phyloP scores from a whole-genome alignment of 768 basidiomycete species.

The Termitomyces sp. region DNA sequence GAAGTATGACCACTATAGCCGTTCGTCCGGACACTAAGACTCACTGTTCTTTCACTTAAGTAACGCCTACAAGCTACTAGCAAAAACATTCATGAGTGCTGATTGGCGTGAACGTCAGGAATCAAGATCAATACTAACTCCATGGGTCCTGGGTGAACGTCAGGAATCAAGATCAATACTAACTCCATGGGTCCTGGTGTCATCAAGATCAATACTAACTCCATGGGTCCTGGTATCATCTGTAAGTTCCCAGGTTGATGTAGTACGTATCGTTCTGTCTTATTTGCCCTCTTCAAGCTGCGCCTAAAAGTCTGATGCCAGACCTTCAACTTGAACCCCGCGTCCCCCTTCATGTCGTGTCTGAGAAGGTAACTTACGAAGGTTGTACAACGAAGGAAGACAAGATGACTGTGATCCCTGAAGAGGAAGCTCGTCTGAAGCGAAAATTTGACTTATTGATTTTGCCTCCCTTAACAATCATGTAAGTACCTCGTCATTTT shows the following conservation, averaged over 20 bases:
- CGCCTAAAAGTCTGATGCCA: background rate
- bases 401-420: conserved; percentile 12
- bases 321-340: background rate
- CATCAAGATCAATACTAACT: background rate
- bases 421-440: conserved; percentile 22
- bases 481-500: conserved; percentile 21
- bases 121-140: background rate
- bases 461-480: conserved; percentile 39
- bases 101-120: no score
- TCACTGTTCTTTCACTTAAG: no score
- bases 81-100: no score
- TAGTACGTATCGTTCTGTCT: background rate
- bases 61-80: no score
- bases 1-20: no score
- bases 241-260: background rate
- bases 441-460: conserved; percentile 40
- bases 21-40: no score
- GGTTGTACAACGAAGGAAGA: conserved; percentile 7
- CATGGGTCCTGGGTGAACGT: no score
- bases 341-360: conserved; percentile 20
- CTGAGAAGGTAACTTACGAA: conserved; percentile 14
- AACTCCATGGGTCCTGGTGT: no score
- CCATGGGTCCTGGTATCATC: background rate
- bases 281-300: background rate
- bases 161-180: no score